Conservation (phyloP, 345 rosid genomes). For the Rhodamnia rubescens region DNA sequence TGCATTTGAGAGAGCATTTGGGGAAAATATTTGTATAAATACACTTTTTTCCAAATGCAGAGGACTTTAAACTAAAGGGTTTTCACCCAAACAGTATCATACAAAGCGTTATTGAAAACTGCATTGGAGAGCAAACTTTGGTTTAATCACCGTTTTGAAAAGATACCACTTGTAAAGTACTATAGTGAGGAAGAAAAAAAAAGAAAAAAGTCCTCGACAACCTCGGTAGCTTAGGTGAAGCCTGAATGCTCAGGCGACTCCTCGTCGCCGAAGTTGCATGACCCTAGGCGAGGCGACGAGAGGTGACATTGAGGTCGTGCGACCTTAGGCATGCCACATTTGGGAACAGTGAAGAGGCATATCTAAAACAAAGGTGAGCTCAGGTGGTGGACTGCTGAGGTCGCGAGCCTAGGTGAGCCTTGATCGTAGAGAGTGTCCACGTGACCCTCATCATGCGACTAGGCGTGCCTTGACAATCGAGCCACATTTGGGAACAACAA, state of each 20-base stretch:
- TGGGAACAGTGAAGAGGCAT: neutral
- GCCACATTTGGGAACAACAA: neutral
- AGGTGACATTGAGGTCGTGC: neutral
- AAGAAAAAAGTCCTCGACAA: fast-evolving
- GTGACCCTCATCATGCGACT: too few species aligned
- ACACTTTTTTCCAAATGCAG: neutral
- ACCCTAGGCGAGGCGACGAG: neutral
- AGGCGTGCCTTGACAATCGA: neutral
- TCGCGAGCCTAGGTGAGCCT: neutral
- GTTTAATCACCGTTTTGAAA: neutral
- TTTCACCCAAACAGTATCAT: neutral
- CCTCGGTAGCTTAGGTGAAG: neutral
- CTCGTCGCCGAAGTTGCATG: neutral
- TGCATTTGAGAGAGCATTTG: neutral
- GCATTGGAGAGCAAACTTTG: neutral
- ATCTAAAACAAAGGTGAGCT: neutral
- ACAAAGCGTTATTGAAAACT: neutral
- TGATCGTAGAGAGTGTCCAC: too few species aligned
- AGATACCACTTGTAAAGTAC: neutral
- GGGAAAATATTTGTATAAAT: too few species aligned
- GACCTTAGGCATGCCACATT: neutral
- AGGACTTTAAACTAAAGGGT: neutral
- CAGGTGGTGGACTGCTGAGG: neutral
- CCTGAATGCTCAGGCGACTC: too few species aligned
- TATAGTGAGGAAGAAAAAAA: neutral